Base-by-base conservation (phyloP, 1,139 yeast species). In the Sugiyamaella grinbergsii region DNA sequence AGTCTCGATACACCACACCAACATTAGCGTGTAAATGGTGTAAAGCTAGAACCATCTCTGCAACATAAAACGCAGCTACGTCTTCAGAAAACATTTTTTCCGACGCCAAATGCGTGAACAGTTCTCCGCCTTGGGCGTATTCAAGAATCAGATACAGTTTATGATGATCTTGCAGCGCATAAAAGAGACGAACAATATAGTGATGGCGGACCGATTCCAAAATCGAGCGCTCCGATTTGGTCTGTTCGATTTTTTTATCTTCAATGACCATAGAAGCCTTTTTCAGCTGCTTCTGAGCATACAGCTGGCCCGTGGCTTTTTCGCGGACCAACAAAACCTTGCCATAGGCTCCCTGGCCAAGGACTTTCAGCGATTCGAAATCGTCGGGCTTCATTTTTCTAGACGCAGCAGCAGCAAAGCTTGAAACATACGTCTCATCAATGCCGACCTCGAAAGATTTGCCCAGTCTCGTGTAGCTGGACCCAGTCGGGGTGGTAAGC, bases 331-430 rank as follows among this genome's bases (percentile, higher is more conserved):
- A 70, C 18, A 88, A 65, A 1, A 90, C 98, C 65, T 88, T 89
- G 4, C 98, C 97, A 62, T 88, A 90, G 11, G 96, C 90, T 2
- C 97, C 97, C 56, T 83, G 81, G 0, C 97, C 97, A n/a, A 90
- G 72, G 0, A 89, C 94, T 66, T 82, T 85, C 8, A 90, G 70
- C 1, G 87, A 86, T 57, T 79, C 83, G 62, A 90, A 90, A 65
- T 90, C 96, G 1, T 73, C 61, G 1, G 80, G 74, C 5, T 52
- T 57, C 57, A 67, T 57, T 63, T 71, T 57, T 24, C 54, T 42
- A 32, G 40, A 40, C 2, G 37, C 44, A 20, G 53, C 50, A 15
- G 49, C 54, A 7, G 65, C 62, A 46, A 56, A 58, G 39, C 66
- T 62, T 15, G 71, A 65, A 24, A 69, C 62, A 49, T 67, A 71